Base-by-base conservation (phyloP, 1,139 yeast genomes). In the Sporopachydermia cereana region DNA sequence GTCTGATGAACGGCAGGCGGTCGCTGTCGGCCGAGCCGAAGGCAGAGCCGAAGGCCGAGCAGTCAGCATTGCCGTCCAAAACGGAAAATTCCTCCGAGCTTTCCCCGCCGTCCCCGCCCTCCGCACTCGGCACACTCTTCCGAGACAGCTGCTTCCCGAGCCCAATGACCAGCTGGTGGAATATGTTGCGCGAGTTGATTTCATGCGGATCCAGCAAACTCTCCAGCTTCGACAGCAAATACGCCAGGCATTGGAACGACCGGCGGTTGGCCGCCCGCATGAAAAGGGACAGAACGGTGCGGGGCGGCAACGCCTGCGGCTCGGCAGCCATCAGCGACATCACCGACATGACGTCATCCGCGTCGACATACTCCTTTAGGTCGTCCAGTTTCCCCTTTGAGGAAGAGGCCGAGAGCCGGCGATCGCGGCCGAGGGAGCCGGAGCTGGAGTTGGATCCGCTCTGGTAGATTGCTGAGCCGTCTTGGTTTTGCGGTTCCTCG, bases 121-220 rank as follows among this genome's bases (percentile, higher is more conserved):
- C 14, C 29, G 14, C 7, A 14, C 29, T 25, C 12, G 29, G 14
- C 29, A 7, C 29, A 14, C 12, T 7, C 9, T 34, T 34, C 39
- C 17, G 9, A 16, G 39, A 34, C 39, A 12, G 12, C 39, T 64
- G 66, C 53, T 89, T 78, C 2, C 96, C 96, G 47, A 83, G 69
- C 24, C 80, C 75, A 46, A 88, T 79, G 27, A 88, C 76, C 54
- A 80, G 80, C 52, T 85, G 85, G 59, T 89, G 97, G 55, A 89
- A 75, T 54, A 88, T 81, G 57, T 84, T 88, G 52, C 96, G 71
- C 22, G 86, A 85, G 48, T 84, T 79, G 43, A 89, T 77, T 57
- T 88, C 96, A 4, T 77, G 65, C 1, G 78, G 69, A 55, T 86
- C 95, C 44, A 71, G 66, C 22, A 79, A 59, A 4, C 74, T 64